A percentile compares a stretch with the other conserved stretches of the same genome.
Evolutionary conservation across 2,329 filamentous ascomycete species (phyloP).

Genomic region (Malbranchea zuffiana): DNA sequence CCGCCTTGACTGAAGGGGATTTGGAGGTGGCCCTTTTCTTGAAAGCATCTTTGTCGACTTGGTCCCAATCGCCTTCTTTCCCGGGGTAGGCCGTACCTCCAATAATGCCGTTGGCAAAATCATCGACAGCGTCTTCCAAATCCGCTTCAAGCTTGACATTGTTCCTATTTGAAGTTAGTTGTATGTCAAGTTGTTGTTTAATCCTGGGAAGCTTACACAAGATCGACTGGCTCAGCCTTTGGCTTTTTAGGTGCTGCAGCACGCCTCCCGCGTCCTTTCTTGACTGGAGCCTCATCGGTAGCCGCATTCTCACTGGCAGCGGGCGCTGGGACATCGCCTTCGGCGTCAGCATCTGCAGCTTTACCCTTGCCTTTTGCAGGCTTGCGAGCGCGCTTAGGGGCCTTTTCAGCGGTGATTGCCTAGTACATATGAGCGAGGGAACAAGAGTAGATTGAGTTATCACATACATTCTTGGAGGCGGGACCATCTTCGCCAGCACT

Average conservation of each 20-base stretch:
- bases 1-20: slow-evolving; percentile 4
- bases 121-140: slow-evolving; percentile 2
- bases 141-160: slow-evolving; percentile 9
- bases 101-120: slow-evolving; percentile 12
- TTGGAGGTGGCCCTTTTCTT: no score
- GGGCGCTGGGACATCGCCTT: not conserved
- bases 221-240: slow-evolving; percentile 3
- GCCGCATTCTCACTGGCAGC: not conserved
- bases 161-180: slow-evolving; percentile 3
- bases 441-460: not conserved
- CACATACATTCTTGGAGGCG: slow-evolving; percentile 9
- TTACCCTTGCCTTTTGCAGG: slow-evolving; percentile 11
- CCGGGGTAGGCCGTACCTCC: slow-evolving; percentile 12
- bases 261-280: slow-evolving; percentile 4
- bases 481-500: slow-evolving; percentile 2
- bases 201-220: no score
- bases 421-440: slow-evolving; percentile 3
- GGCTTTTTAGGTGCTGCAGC: slow-evolving; percentile 4
- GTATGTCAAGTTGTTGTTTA: no score
- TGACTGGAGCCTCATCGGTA: not conserved
- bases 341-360: slow-evolving; percentile 5
- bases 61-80: no score
- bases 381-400: slow-evolving; percentile 14
- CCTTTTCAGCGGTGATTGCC: slow-evolving; percentile 11
- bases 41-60: no score